phyloP scores from a whole-genome alignment of 805 yeast genomes.

The Pichia gijzeniarum region DNA sequence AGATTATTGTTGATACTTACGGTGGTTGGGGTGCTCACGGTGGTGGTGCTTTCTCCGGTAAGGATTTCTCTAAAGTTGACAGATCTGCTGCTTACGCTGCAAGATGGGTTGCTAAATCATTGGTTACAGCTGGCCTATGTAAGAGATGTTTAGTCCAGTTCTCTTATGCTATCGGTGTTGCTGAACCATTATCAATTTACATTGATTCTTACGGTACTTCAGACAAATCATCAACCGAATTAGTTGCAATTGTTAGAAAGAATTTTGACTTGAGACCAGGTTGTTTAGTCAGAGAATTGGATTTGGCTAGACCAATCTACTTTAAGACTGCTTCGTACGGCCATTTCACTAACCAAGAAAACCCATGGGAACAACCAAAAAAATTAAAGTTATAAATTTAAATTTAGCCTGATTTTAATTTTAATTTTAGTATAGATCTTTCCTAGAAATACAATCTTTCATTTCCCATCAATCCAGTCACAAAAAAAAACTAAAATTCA shows the following conservation, averaged over 20 bases:
- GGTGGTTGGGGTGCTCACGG: conserved; percentile 99
- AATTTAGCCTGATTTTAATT: neutral
- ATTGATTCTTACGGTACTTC: conserved; percentile 99
- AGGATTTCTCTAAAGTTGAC: conserved; percentile 99
- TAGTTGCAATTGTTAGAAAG: conserved; percentile 83
- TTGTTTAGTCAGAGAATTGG: conserved; percentile 92
- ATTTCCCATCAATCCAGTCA: conserved; percentile 7
- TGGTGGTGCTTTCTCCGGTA: conserved; percentile 99
- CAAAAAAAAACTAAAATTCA: conserved; percentile 3
- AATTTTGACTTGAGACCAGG: conserved; percentile 99
- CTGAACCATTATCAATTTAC: conserved; percentile 96
- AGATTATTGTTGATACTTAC: conserved; percentile 98
- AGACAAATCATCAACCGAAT: conserved; percentile 78
- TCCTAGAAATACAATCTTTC: conserved; percentile 1
- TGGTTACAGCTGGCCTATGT: conserved; percentile 90
- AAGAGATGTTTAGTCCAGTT: conserved; percentile 97
- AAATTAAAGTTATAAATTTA: conserved; percentile 49
- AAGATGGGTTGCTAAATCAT: conserved; percentile 99
- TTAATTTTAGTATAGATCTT: neutral
- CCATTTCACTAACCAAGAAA: conserved; percentile 98
- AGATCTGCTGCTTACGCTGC: conserved; percentile 99
- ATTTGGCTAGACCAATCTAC: conserved; percentile 98
- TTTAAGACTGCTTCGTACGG: conserved; percentile 99
- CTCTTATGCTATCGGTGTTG: conserved; percentile 99
- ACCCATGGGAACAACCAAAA: conserved; percentile 98